These are phyloP conservation scores for Aspergillus luchuensis DNA, from an alignment of 2,329 filamentous ascomycete genomes.

Conservation along the genomic window DNA sequence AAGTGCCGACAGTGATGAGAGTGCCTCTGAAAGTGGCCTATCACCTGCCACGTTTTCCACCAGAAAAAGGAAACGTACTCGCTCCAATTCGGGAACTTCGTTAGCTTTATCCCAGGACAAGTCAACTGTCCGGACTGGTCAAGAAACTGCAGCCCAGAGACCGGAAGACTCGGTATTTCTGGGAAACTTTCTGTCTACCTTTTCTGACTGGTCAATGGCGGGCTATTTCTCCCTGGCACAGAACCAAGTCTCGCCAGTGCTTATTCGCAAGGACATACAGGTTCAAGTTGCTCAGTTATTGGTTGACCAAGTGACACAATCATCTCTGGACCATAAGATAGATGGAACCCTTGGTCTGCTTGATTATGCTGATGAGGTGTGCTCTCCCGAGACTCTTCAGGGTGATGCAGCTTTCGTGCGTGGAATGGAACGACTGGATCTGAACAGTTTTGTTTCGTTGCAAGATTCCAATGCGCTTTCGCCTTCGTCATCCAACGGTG, in stretches of 20 bases:
- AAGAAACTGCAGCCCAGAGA: slow-evolving; percentile 21
- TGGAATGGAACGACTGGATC: slow-evolving; percentile 36
- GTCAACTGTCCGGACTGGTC: slow-evolving; percentile 21
- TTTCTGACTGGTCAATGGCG: slow-evolving; percentile 43
- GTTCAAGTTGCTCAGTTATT: slow-evolving; percentile 45
- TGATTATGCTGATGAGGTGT: slow-evolving; percentile 30
- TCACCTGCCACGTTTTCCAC: slow-evolving; percentile 24
- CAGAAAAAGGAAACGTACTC: slow-evolving; percentile 40
- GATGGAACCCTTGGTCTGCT: slow-evolving; percentile 31
- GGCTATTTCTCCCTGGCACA: slow-evolving; percentile 43
- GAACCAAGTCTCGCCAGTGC: slow-evolving; percentile 33
- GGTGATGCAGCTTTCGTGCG: slow-evolving; percentile 34
- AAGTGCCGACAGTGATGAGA: slow-evolving; percentile 33
- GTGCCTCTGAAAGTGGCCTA: slow-evolving; percentile 22
- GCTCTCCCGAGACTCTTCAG: slow-evolving; percentile 28
- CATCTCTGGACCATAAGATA: slow-evolving; percentile 42
- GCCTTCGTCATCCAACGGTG: slow-evolving; percentile 16
- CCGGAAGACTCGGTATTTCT: slow-evolving; percentile 40
- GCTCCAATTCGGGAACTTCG: slow-evolving; percentile 35
- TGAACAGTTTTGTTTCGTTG: slow-evolving; percentile 40
- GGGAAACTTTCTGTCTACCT: slow-evolving; percentile 42
- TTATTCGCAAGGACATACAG: slow-evolving; percentile 38
- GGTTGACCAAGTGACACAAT: slow-evolving; percentile 48
- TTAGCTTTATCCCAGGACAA: slow-evolving; percentile 34
- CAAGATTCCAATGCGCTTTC: slow-evolving; percentile 29